Percentiles rank a stretch among this genome's conserved stretches.
These are phyloP conservation scores for Friedmanniomyces simplex DNA, from an alignment of 495 filamentous ascomycete species.

Conservation along the genomic window DNA sequence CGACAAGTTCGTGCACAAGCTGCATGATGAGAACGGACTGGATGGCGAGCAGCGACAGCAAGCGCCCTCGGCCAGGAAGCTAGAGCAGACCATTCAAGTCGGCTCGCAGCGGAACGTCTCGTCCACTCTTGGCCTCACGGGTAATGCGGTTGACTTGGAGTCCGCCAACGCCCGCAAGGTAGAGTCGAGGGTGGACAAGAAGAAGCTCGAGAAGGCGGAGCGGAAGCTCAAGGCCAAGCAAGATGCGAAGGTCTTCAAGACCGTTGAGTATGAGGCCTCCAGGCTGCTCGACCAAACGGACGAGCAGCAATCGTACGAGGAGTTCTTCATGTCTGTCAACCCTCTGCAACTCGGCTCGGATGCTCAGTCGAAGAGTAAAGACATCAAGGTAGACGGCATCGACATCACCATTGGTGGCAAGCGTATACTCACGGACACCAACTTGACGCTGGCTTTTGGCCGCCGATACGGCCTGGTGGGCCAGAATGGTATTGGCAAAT, in stretches of 20 bases:
- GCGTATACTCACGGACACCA: slow-evolving; percentile 83
- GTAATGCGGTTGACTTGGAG: slow-evolving; percentile 79
- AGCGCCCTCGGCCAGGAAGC: slow-evolving; percentile 65
- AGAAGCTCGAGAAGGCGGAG: slow-evolving; percentile 99
- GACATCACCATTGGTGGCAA: slow-evolving; percentile 85
- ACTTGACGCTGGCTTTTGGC: slow-evolving; percentile 81
- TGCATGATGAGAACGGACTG: slow-evolving; percentile 61
- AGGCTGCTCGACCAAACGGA: slow-evolving; percentile 72
- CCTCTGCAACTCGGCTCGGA: slow-evolving; percentile 76
- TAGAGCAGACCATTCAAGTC: slow-evolving; percentile 94
- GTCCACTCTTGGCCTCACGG: slow-evolving; percentile 80
- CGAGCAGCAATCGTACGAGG: slow-evolving; percentile 89
- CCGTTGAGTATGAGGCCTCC: slow-evolving; percentile 93
- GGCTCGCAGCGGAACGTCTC: slow-evolving; percentile 90
- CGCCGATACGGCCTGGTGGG: slow-evolving; percentile 94
- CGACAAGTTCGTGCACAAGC: slow-evolving; percentile 76
- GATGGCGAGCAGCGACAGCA: slow-evolving; percentile 59
- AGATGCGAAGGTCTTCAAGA: slow-evolving; percentile 96
- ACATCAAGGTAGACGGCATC: slow-evolving; percentile 94
- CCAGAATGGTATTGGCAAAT: slow-evolving; percentile 99
- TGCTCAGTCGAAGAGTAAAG: slow-evolving; percentile 77
- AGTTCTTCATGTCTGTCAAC: slow-evolving; percentile 99
- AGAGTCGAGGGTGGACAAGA: slow-evolving; percentile 92
- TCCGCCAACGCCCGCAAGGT: slow-evolving; percentile 85
- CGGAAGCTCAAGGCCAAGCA: slow-evolving; percentile 97